Base-by-base conservation (phyloP, 2,329 filamentous ascomycete genomes). In the Beauveria sp. region DNA sequence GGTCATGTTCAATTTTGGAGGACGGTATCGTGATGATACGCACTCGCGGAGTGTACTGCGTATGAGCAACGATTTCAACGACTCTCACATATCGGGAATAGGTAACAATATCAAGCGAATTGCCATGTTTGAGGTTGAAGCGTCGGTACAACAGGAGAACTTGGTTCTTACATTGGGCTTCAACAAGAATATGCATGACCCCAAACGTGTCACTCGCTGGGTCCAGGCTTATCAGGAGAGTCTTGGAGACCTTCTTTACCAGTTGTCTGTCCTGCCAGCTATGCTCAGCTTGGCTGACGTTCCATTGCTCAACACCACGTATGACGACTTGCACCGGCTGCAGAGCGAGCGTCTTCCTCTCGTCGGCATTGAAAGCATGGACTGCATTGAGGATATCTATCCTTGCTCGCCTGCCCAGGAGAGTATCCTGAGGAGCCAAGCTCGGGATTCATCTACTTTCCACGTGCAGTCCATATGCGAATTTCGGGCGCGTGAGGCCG, bases 1-100 rank as follows among this genome's bases (percentile, higher is more conserved):
- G 64, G 65, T 81, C 1, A 66, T 77, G 0, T 80, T 81, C 70
- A 81, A 81, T 65, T 81, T 78, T 63, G 47, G 26, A 10, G 62
- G 79, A 1, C 71, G 73, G 20, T 78, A 74, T 61, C 67, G 72
- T 0, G 65, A 69, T 3, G 73, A 71, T 12, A 46, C 4, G 45
- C 10, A 46, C 20, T 46, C 45, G 20, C 20, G 20, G 45, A 46
- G 45, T 3, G 10, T 46, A 46, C 12, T 46, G 5, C 45, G 45
- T 12, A 46, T 46, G 20, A 46, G 45, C 10, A 46, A 46, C 20
- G 45, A 46, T 10, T 46, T 46, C 10, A 46, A 46, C 20, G 20
- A 20, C 20, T 30, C 53, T 12, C 55, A 52, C 28, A 61, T 58
- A 12, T 26, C 40, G 1, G 52, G 24, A 9, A 38, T 20, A 5